Base-by-base conservation (phyloP, 2,329 filamentous ascomycete species). In the Ceratocystis ficicola region DNA sequence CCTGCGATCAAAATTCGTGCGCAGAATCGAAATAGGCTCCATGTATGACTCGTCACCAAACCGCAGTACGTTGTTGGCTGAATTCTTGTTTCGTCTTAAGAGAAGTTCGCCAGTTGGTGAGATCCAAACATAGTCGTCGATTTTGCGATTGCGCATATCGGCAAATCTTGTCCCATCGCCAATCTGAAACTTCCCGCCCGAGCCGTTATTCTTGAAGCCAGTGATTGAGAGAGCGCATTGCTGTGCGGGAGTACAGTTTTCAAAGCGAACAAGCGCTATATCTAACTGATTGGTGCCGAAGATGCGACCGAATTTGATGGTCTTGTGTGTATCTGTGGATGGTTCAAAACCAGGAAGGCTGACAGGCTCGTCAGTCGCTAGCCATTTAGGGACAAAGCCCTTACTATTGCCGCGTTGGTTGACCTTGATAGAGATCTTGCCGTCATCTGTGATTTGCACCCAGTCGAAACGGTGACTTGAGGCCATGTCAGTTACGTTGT, bases 381-480 rank as follows among this genome's bases (percentile, higher is more conserved):
- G 57, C 68, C 68, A 69, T 7, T 44, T n/a, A 5, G 68, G 67
- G 7, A 65, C 30, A 25, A 69, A 32, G 22, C 66, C 64, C 22
- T 67, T 68, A n/a, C 41, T 65, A 6, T 32, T 52, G 44, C 66
- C 66, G 25, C 68, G 64, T 22, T 66, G 63, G 68, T 73, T 75
- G 44, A 69, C 61, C 66, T 67, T 74, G 44, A 72, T 69, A n/a
- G 71, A 60, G 3, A 73, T 67, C 15, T 66, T 68, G 25, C 71
- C 71, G 15, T 67, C 71, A 7, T 73, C 66, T 25, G 75, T 68
- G 0, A 73, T 70, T 63, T 66, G 71, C 41, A 76, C 69, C 62
- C 62, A 64, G 44, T 67, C 65, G 22, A 28, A 48, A 32, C 55
- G 62, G 30, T 63, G 44, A 57, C 50, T 64, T 30, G 25, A 15